Evolutionary conservation across 805 yeast species (phyloP), one percentile per base, ranked within the genome.

Genomic region (Ascoidea tarda): DNA sequence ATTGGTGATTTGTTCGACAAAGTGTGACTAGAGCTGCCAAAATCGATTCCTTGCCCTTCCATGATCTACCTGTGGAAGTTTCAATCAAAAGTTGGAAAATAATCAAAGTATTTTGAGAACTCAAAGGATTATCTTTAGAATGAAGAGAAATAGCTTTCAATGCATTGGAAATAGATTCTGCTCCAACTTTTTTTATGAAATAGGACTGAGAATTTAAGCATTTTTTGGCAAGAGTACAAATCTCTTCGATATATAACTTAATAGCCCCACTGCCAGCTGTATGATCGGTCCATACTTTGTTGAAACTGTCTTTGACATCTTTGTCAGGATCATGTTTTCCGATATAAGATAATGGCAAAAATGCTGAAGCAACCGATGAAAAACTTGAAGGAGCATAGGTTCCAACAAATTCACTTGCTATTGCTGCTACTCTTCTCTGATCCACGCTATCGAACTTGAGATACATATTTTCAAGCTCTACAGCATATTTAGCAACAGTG

Each of bases 21-120:
- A 85, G 70, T 1, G 78, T 66, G 0, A 86, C 84, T 52, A 90
- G 67, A 0, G 96, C 86, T 45, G 78, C 79, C 16, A 88, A 69
- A 1, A 93, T 75, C 33, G 72, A 65, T 59, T 89, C 96, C 60
- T 91, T 91, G 5, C 97, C 98, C 14, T 74, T 73, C 93, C 96
- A 91, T 6, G 91, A 77, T 55, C 95, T 78, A 0, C 96, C 96
- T 52, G 74, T 71, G 52, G 81, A 72, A 0, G 95, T 79, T 33
- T 73, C 74, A 16, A 85, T 62, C 49, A 87, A 68, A 5, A 80
- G 68, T 0, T 69, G 66, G 54, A 85, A 77, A 16, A 87, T 63
- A 16, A 59, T 63, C 12, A 54, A 51, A n/a, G 54, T 55, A n/a
- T 60, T 62, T 4, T 63, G 56, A 4, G 62, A 55, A 1, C 62